Evolutionary conservation across 2,329 filamentous ascomycete species (phyloP).

Genomic region (Diaporthe caulivora): DNA sequence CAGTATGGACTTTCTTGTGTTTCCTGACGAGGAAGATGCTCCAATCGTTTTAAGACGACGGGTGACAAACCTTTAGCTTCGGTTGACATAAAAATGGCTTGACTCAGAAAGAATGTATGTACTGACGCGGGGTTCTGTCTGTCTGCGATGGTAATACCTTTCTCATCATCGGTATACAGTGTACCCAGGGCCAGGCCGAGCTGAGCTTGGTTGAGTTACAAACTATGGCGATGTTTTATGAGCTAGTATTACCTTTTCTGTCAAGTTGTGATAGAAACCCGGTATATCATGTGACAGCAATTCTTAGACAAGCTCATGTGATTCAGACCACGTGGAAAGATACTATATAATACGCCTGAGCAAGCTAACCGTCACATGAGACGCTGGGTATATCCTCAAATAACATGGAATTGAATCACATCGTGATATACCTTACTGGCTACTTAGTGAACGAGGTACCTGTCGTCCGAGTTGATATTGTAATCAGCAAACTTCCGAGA

Average conservation of each 20-base stretch:
- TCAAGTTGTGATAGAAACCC: background rate
- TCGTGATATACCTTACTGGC: background rate
- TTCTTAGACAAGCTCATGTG: background rate
- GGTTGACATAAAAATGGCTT: background rate
- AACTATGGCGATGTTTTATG: too few relatives aligned
- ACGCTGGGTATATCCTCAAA: background rate
- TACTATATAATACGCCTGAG: background rate
- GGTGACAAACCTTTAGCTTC: background rate
- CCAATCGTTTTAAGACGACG: background rate
- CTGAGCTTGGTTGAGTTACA: too few relatives aligned
- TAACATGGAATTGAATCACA: background rate
- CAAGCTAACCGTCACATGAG: accelerated
- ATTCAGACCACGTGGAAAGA: background rate
- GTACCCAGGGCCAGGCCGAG: too few relatives aligned
- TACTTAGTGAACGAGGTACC: conserved; percentile 31
- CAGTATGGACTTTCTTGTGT: background rate
- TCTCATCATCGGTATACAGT: background rate
- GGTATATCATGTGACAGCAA: background rate
- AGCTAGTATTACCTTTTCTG: background rate
- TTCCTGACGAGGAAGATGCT: background rate
- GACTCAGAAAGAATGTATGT: background rate
- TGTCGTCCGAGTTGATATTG: conserved; percentile 41
- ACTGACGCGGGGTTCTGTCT: background rate
- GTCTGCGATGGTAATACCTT: background rate
- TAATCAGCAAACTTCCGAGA: conserved; percentile 50